These are phyloP conservation scores for Pythium brassicae DNA, from an alignment of 352 stramenopile genomes.

Conservation along the genomic window DNA sequence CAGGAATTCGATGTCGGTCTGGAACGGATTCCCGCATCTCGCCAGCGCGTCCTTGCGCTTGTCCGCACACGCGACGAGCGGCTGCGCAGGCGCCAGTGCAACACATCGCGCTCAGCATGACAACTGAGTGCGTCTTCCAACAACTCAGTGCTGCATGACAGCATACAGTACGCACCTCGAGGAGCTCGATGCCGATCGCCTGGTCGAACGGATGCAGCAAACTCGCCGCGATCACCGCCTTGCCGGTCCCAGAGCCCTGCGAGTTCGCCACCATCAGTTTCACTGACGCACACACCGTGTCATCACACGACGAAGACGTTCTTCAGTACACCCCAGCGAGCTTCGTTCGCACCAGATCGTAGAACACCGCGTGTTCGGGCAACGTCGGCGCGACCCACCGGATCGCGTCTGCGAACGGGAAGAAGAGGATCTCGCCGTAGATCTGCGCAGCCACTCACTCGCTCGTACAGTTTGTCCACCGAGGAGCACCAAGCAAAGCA, in stretches of 20 bases:
- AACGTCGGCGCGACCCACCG: constrained; percentile 56
- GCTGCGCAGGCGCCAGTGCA: constrained; percentile 15
- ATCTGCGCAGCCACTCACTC: constrained; percentile 29
- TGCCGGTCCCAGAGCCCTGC: constrained; percentile 77
- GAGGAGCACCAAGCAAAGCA: no score
- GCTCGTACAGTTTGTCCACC: no score
- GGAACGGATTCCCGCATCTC: constrained; percentile 22
- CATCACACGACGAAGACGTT: no score
- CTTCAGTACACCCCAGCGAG: no score
- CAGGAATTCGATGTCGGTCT: constrained; percentile 77
- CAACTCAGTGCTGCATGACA: not conserved
- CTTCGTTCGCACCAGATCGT: constrained; percentile 55
- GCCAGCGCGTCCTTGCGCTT: constrained; percentile 58
- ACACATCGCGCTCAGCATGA: not conserved
- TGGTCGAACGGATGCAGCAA: constrained; percentile 81
- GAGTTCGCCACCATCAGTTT: not conserved
- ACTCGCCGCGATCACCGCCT: constrained; percentile 73
- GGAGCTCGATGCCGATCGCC: constrained; percentile 75
- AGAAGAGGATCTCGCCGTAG: constrained; percentile 84
- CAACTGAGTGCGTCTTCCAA: not conserved
- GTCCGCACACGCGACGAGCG: constrained; percentile 69
- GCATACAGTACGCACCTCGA: constrained; percentile 32
- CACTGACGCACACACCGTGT: not conserved
- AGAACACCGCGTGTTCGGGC: constrained; percentile 72
- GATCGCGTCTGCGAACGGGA: constrained; percentile 76